Evolutionary conservation across 495 filamentous ascomycete genomes (phyloP), one percentile per base, ranked within the genome.

Genomic region (Neurospora cerealis): DNA sequence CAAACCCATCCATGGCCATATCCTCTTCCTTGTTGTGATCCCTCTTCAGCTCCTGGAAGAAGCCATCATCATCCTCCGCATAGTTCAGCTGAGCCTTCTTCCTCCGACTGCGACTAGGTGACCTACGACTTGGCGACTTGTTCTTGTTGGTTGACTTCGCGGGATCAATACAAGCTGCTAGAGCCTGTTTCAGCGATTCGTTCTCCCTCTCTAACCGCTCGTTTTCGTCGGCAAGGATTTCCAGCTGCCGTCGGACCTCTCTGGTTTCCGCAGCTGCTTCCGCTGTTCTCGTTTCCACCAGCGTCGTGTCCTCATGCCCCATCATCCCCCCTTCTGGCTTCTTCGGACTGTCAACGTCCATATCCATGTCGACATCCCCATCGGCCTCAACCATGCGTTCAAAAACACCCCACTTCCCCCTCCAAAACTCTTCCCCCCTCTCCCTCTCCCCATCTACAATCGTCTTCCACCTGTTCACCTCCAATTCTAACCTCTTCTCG

Each of bases 381-480:
- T 71, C 37, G 11, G 44, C 70, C 19, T 48, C 44, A 3, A 71
- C 28, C 70, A 40, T 88, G 44, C 91, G 86, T 69, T 91, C 90
- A 69, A 97, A 84, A 32, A 98, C 88, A 78, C 98, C 96, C 11
- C 98, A 86, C 83, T 99, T 99, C 75, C 88, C 87, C 80, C 98
- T 94, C 73, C 96, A 86, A 82, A 96, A 94, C 79, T 93, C 93
- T 48, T 97, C 93, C n/a, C 83, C 83, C 36, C 88, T 84, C 72
- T 93, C 92, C 77, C 90, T 87, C 80, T 97, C 92, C 17, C 83
- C 88, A 39, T 90, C 91, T 86, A 91, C 88, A 19, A 89, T 91
- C 17, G 84, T 89, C 75, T 92, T 89, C 93, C 93, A 97, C 24
- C 92, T 85, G 38, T 86, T 85, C 81, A 93, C 88, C 77, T 97